Percentiles rank a stretch among this genome's conserved stretches.
Conservation (phyloP, 495 filamentous ascomycete species). For the Penicillium tannophilum region DNA sequence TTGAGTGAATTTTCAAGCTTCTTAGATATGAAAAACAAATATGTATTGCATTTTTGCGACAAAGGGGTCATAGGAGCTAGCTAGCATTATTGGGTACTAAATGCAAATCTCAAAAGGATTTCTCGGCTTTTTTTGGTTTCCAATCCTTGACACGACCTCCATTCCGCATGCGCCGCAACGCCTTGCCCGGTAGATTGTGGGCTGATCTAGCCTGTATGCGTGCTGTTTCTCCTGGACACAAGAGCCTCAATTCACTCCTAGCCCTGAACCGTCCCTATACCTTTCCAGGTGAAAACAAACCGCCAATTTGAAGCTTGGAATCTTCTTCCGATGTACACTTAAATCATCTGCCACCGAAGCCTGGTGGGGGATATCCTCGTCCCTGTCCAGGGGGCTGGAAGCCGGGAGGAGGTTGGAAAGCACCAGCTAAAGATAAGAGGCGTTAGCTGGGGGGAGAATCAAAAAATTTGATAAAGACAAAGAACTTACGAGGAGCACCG, state of each 20-base stretch:
- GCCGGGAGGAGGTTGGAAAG: constrained; percentile 71
- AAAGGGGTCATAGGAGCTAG: constrained; percentile 23
- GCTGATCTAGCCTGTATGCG: constrained; percentile 27
- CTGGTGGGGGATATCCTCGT: constrained; percentile 73
- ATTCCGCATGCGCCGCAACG: constrained; percentile 53
- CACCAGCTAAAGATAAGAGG: constrained; percentile 41
- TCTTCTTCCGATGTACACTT: constrained; percentile 21
- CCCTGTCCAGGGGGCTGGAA: constrained; percentile 66
- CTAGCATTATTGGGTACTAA: constrained; percentile 41
- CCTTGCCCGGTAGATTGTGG: constrained; percentile 45
- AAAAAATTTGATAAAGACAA: neutral
- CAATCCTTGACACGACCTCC: constrained; percentile 35
- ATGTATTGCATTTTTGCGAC: constrained; percentile 26
- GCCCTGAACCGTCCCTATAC: constrained; percentile 11
- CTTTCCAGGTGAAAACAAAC: constrained; percentile 22
- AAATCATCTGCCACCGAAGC: constrained; percentile 72
- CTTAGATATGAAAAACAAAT: constrained; percentile 3
- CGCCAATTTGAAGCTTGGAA: constrained; percentile 25
- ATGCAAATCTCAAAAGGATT: constrained; percentile 31
- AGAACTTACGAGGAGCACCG: constrained; percentile 61
- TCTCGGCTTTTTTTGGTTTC: constrained; percentile 30
- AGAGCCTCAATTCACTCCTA: constrained; percentile 10
- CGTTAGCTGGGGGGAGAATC: constrained; percentile 21
- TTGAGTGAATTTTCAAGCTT: neutral
- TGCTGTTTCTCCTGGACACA: constrained; percentile 15